A percentile compares a stretch with the other conserved stretches of the same genome.
These are phyloP conservation scores for Macrocybe gigantea DNA, from an alignment of 768 basidiomycete species.

Conservation along the genomic window DNA sequence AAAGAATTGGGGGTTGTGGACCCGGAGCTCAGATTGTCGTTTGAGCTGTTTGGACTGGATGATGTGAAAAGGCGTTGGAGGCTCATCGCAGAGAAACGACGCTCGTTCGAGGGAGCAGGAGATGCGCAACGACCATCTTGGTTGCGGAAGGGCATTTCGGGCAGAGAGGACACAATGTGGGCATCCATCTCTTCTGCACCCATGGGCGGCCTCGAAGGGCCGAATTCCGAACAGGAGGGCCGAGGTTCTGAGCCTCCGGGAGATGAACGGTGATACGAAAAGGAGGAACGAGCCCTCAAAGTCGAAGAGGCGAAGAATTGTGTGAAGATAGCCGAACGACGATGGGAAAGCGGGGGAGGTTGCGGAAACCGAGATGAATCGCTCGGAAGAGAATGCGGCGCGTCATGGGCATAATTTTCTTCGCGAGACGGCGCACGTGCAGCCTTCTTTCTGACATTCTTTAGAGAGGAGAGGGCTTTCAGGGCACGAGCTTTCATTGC, in stretches of 20 bases:
- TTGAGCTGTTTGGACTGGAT: conserved; percentile 12
- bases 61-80: conserved; percentile 35
- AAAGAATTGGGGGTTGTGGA: conserved; percentile 18
- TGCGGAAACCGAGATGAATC: conserved; percentile 17
- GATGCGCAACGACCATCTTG: conserved; percentile 20
- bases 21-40: conserved; percentile 1
- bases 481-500: conserved; percentile 43
- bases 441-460: conserved; percentile 32
- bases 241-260: conserved; percentile 8
- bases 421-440: conserved; percentile 24
- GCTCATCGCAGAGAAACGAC: conserved; percentile 32
- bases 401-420: conserved; percentile 27
- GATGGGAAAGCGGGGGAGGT: conserved; percentile 31
- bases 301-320: conserved; percentile 27
- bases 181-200: too few species aligned
- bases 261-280: conserved; percentile 17
- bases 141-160: conserved; percentile 10
- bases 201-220: conserved; percentile 1
- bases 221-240: conserved; percentile 1
- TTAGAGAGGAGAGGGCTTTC: conserved; percentile 40
- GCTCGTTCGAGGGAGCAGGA: conserved; percentile 26
- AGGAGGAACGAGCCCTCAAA: conserved; percentile 18
- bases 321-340: conserved; percentile 30
- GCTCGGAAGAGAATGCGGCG: conserved; percentile 6
- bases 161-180: conserved; percentile 3